Evolutionary conservation across 2,329 filamentous ascomycete species (phyloP), one percentile per base, ranked within the genome.

Genomic region (Aspergillus oerlinghausenensis): DNA sequence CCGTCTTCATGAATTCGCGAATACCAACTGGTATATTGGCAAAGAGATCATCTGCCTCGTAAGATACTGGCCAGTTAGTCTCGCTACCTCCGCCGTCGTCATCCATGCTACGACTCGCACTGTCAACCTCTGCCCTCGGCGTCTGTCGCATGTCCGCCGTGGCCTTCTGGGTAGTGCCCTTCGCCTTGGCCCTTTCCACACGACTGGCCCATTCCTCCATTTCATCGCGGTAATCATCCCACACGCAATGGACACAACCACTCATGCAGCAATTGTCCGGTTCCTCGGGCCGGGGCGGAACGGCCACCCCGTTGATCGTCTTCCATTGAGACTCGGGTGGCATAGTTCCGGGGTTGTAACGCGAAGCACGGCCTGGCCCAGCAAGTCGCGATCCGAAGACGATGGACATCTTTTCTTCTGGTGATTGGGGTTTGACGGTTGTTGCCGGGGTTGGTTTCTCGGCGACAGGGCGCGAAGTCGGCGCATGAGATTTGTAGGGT

Each of bases 231-330:
- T 87, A 97, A 53, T 85, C 80, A 66, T 97, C 92, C 92, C 92
- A 97, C 2, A 97, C 94, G 73, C 94, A 99, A 73, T 97, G 92
- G 50, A 96, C 93, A 71, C 94, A 99, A 3, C 94, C 94, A 69
- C 90, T 94, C 94, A 99, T 99, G 76, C 94, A 99, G 81, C 94
- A 99, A 70, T 99, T 97, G 68, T 97, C 94, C 3, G 94, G 94
- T 75, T 99, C 93, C 50, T 85, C 82, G 1, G 94, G 94, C 50
- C 84, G 84, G 0, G 92, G 92, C 1, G 94, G 94, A 4, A 97
- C 88, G 19, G 85, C 75, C 1, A 97, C 83, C 3, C 92, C 93
- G 1, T 89, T 92, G 55, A 97, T 79, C 1, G 73, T 77, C 55
- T 70, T 73, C 58, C 85, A 79, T 8, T 79, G 83, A 51, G 85